These are phyloP conservation scores for Umbellularia californica DNA, from an alignment of 164 flowering plant genomes.

Conservation along the genomic window DNA sequence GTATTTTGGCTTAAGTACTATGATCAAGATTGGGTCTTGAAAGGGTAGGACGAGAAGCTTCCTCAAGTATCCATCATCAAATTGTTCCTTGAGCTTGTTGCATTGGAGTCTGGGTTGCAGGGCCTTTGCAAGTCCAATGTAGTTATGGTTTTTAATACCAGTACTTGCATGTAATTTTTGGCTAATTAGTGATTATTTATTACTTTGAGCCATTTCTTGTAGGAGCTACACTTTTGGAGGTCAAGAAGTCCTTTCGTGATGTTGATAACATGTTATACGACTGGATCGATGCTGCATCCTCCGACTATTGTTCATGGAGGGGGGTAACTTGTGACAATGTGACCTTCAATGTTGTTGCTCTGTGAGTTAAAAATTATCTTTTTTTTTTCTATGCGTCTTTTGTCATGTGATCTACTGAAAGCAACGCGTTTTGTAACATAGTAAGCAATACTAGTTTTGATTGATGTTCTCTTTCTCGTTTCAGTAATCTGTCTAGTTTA, in stretches of 20 bases:
- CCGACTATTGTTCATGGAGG: slow-evolving; percentile 91
- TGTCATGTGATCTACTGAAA: neutral
- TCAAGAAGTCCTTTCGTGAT: slow-evolving; percentile 83
- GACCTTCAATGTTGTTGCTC: slow-evolving; percentile 76
- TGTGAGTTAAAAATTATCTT: slow-evolving; percentile 41
- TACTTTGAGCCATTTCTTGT: neutral
- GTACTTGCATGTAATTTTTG: neutral
- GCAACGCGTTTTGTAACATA: neutral
- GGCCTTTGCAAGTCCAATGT: neutral
- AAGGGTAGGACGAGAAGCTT: neutral
- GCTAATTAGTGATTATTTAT: neutral
- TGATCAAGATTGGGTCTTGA: neutral
- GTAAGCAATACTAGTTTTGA: neutral
- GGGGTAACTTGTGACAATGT: slow-evolving; percentile 89
- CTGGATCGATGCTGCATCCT: slow-evolving; percentile 75
- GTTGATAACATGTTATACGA: slow-evolving; percentile 83
- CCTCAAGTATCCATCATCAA: neutral
- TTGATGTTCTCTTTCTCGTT: slow-evolving; percentile 9
- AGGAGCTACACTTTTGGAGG: slow-evolving; percentile 74
- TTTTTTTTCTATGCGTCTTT: neutral
- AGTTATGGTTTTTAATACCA: neutral
- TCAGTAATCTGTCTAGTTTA: slow-evolving; percentile 79
- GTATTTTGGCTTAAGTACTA: neutral
- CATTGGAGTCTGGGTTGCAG: neutral
- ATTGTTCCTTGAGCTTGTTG: neutral